Evolutionary conservation across 352 stramenopile species (phyloP).

Genomic region (Pythium diclinum): DNA sequence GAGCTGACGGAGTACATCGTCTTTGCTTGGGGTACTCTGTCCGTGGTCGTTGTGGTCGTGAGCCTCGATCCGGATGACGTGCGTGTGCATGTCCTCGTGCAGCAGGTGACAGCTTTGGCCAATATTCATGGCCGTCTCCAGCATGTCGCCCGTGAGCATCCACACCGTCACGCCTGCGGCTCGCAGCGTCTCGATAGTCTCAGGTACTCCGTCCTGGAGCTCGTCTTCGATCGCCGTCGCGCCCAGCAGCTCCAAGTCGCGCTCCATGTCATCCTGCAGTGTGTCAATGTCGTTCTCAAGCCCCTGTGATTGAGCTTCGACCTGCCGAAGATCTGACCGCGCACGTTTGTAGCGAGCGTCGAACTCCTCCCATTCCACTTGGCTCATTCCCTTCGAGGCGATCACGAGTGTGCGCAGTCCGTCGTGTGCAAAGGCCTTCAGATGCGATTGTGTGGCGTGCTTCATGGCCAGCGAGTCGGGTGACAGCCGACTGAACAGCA

Average conservation of each 20-base stretch:
- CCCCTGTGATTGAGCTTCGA: constrained; percentile 55
- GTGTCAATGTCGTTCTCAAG: constrained; percentile 56
- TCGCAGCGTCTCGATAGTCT: constrained; percentile 64
- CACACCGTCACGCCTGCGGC: constrained; percentile 77
- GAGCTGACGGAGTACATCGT: constrained; percentile 25
- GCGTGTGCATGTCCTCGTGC: constrained; percentile 91
- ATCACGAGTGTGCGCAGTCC: constrained; percentile 88
- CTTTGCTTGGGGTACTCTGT: neutral
- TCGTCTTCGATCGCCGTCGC: constrained; percentile 83
- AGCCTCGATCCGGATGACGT: constrained; percentile 64
- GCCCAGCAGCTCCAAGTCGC: constrained; percentile 59
- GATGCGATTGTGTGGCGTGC: constrained; percentile 48
- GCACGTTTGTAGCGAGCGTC: constrained; percentile 56
- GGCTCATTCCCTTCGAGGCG: constrained; percentile 46
- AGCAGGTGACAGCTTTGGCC: constrained; percentile 72
- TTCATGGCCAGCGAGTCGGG: constrained; percentile 31
- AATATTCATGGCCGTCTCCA: constrained; percentile 86
- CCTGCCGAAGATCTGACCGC: constrained; percentile 50
- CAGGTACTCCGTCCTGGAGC: constrained; percentile 75
- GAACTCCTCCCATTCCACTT: constrained; percentile 59
- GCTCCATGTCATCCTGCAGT: constrained; percentile 73
- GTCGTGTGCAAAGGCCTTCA: constrained; percentile 79
- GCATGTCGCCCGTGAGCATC: constrained; percentile 86
- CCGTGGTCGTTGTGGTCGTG: constrained; percentile 35
- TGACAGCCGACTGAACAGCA: constrained; percentile 72